These are phyloP conservation scores for Penicillium brevicompactum DNA, from an alignment of 2,329 filamentous ascomycete species.

Conservation along the genomic window DNA sequence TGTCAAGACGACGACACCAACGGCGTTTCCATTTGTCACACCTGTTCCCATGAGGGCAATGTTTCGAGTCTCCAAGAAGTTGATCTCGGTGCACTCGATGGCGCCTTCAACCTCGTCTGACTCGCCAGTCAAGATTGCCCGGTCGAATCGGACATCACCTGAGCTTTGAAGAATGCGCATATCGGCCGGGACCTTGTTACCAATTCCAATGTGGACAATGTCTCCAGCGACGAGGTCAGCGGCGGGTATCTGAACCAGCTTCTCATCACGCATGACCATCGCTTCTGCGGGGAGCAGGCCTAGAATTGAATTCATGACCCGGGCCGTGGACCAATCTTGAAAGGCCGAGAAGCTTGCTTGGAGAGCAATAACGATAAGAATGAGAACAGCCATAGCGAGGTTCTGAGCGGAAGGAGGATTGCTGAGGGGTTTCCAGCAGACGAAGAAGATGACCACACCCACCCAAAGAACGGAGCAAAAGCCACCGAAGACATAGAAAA, in stretches of 20 bases:
- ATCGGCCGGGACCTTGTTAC: slow-evolving; percentile 76
- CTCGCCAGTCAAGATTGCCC: slow-evolving; percentile 74
- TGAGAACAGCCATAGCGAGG: slow-evolving; percentile 70
- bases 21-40: slow-evolving; percentile 69
- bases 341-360: slow-evolving; percentile 71
- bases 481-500: slow-evolving; percentile 75
- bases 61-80: slow-evolving; percentile 76
- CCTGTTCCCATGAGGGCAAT: slow-evolving; percentile 78
- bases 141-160: slow-evolving; percentile 72
- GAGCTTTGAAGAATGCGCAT: slow-evolving; percentile 70
- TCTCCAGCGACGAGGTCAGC: slow-evolving; percentile 74
- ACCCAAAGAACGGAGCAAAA: slow-evolving; percentile 75
- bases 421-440: slow-evolving; percentile 76
- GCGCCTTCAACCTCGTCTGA: slow-evolving; percentile 67
- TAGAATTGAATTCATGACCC: slow-evolving; percentile 78
- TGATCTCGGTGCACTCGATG: slow-evolving; percentile 66
- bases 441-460: slow-evolving; percentile 71
- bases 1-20: slow-evolving; percentile 70
- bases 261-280: slow-evolving; percentile 65
- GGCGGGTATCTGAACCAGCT: slow-evolving; percentile 54
- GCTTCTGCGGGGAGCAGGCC: slow-evolving; percentile 75
- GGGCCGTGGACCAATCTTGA: slow-evolving; percentile 74
- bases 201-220: slow-evolving; percentile 67
- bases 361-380: slow-evolving; percentile 70
- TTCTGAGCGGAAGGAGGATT: slow-evolving; percentile 71